phyloP scores from a whole-genome alignment of 441 rosid species.

The Gossypium gossypioides region DNA sequence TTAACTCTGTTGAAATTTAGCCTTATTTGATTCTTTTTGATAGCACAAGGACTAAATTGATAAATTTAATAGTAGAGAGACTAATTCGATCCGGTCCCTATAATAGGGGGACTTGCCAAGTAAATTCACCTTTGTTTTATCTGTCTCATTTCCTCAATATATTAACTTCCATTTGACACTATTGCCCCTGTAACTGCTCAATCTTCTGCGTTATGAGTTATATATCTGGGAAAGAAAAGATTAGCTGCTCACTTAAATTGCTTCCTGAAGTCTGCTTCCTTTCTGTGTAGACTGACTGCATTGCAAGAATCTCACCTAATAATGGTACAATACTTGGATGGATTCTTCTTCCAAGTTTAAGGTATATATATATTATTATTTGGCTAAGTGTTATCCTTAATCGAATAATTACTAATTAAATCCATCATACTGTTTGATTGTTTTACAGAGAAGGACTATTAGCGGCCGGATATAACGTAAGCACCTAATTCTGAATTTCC shows the following conservation, averaged over 20 bases:
- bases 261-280: conserved; percentile 7
- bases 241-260: neutral
- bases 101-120: too few relatives aligned
- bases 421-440: neutral
- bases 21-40: too few relatives aligned
- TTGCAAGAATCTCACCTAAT: conserved; percentile 72
- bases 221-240: neutral
- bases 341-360: conserved; percentile 69
- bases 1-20: too few relatives aligned
- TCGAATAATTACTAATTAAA: conserved; percentile 1
- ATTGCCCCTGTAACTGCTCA: neutral
- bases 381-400: neutral
- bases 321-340: conserved; percentile 69
- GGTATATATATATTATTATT: conserved; percentile 30
- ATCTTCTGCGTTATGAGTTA: neutral
- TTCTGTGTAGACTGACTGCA: conserved; percentile 66
- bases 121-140: too few relatives aligned
- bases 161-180: neutral
- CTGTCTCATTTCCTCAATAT: neutral
- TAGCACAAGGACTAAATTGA: too few relatives aligned
- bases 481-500: conserved; percentile 14
- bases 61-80: too few relatives aligned
- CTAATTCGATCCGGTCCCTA: too few relatives aligned
- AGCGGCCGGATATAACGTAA: conserved; percentile 54
- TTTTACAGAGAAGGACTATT: conserved; percentile 48